Percentiles rank a stretch among this genome's conserved stretches.
Evolutionary conservation across 805 yeast species (phyloP).

Genomic region (Osmozyma mogii): DNA sequence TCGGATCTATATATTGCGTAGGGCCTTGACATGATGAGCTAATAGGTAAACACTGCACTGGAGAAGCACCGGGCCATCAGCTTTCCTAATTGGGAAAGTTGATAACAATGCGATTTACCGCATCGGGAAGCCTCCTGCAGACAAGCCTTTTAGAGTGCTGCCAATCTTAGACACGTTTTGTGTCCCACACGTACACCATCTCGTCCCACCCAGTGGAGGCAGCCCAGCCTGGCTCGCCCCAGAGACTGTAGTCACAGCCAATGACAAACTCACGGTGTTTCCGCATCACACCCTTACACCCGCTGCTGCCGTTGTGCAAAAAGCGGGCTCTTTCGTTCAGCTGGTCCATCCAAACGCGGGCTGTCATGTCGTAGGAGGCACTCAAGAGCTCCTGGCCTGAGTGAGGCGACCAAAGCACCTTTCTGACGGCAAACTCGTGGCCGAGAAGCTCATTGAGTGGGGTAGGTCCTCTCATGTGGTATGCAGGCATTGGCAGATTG

Average conservation of each 20-base stretch:
- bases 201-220: conserved; percentile 97
- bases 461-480: conserved; percentile 46
- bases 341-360: conserved; percentile 75
- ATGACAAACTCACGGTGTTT: conserved; percentile 82
- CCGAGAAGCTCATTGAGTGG: conserved; percentile 76
- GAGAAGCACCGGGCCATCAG: no score
- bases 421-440: conserved; percentile 83
- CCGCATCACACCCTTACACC: conserved; percentile 51
- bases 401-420: conserved; percentile 88
- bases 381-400: conserved; percentile 59
- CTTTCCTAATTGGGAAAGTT: conserved; percentile 8
- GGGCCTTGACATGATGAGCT: no score
- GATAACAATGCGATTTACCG: conserved; percentile 1
- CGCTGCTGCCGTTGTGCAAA: conserved; percentile 33
- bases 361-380: conserved; percentile 89
- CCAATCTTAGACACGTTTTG: conserved; percentile 30
- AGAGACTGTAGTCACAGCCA: conserved; percentile 90
- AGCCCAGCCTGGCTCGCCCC: conserved; percentile 96
- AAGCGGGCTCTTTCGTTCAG: conserved; percentile 51
- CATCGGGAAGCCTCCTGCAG: not conserved
- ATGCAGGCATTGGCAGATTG: conserved; percentile 28
- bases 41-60: no score
- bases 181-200: conserved; percentile 85
- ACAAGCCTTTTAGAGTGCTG: not conserved
- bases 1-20: no score